A percentile compares a stretch with the other conserved stretches of the same genome.
phyloP scores from a whole-genome alignment of 75 land plant species.

The Picea glauca region DNA sequence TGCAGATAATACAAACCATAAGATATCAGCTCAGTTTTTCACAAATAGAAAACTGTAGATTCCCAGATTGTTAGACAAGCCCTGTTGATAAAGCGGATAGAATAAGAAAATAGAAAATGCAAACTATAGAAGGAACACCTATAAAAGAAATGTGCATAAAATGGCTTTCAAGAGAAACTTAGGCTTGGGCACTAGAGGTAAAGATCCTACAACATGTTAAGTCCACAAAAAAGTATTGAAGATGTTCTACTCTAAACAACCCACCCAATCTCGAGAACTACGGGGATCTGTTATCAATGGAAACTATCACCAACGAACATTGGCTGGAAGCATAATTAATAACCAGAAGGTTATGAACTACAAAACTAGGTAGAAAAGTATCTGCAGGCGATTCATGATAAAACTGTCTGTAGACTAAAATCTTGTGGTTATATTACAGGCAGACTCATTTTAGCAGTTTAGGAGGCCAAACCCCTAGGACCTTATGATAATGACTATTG shows the following conservation, averaged over 20 bases:
- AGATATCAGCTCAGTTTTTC: neutral
- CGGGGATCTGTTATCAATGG: neutral
- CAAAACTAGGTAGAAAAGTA: neutral
- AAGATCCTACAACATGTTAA: neutral
- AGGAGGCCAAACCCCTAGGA: neutral
- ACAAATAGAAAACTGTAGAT: neutral
- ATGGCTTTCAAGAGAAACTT: neutral
- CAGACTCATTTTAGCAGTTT: neutral
- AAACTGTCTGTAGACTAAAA: neutral
- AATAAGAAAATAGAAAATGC: neutral
- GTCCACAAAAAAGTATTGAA: neutral
- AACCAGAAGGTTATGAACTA: neutral
- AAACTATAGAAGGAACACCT: neutral
- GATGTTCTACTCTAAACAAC: neutral
- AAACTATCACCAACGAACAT: neutral
- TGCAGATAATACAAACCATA: slow-evolving; percentile 4
- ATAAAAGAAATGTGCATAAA: neutral
- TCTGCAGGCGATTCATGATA: neutral
- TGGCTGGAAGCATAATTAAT: neutral
- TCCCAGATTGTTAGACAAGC: neutral
- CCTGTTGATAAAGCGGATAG: neutral
- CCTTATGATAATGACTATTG: neutral
- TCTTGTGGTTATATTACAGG: neutral
- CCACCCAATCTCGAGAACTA: neutral
- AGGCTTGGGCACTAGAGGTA: neutral